Evolutionary conservation across 2,329 filamentous ascomycete species (phyloP).

Genomic region (Monosporascus sp.): DNA sequence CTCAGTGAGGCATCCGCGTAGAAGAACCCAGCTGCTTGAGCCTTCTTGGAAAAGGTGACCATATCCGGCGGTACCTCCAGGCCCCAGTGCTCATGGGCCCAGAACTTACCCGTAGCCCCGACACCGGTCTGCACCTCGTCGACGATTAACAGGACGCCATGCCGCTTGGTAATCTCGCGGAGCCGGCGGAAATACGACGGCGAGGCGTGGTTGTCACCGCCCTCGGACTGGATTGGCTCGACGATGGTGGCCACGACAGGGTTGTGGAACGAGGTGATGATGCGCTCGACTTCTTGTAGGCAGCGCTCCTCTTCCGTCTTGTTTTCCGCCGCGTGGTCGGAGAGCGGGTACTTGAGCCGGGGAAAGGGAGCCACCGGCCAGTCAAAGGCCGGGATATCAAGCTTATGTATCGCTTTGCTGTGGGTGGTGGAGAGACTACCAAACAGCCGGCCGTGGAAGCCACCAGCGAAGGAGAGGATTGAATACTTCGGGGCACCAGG

Average conservation of each 20-base stretch:
- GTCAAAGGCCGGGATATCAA: constrained; percentile 92
- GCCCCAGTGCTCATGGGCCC: constrained; percentile 95
- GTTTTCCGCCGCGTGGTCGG: constrained; percentile 75
- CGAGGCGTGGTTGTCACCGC: constrained; percentile 90
- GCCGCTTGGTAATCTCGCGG: constrained; percentile 70
- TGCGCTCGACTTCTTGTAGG: constrained; percentile 75
- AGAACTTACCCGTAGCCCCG: constrained; percentile 89
- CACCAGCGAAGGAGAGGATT: constrained; percentile 83
- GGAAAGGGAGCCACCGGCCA: constrained; percentile 92
- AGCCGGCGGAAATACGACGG: constrained; percentile 82
- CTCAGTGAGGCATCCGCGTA: constrained; percentile 74
- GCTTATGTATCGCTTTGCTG: constrained; percentile 90
- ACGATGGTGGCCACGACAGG: constrained; percentile 78
- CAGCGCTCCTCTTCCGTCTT: constrained; percentile 72
- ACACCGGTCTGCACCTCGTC: constrained; percentile 94
- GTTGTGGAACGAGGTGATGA: constrained; percentile 73
- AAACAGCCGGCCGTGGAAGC: constrained; percentile 87
- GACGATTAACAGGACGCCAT: constrained; percentile 80
- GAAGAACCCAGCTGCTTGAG: constrained; percentile 90
- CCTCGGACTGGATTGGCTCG: constrained; percentile 90
- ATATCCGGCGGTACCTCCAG: constrained; percentile 78
- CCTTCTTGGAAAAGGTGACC: constrained; percentile 94
- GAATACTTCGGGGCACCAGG: constrained; percentile 75
- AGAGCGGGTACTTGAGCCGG: constrained; percentile 77
- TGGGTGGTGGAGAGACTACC: constrained; percentile 83